Base-by-base conservation (phyloP, 2,329 filamentous ascomycete species). In the Chrysosphaeria jannelii region DNA sequence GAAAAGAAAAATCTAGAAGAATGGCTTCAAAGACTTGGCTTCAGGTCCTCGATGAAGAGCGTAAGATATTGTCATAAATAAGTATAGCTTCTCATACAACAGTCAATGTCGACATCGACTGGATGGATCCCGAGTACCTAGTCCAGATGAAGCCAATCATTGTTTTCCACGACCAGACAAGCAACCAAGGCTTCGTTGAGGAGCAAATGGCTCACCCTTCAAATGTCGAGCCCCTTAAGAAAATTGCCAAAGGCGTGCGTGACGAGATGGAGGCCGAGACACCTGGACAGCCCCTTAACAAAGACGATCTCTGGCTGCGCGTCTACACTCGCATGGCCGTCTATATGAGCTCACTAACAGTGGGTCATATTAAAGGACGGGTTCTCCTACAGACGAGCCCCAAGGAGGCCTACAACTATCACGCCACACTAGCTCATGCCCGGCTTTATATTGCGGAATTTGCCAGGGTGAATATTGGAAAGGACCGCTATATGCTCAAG, bases 81-180 rank as follows among this genome's bases (percentile, higher is more conserved):
- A 5, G 6, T 4, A n/a, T 12, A 13, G 5, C 21, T 2, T 10
- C 8, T 14, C n/a, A 12, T 15, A 10, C 3, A 1, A 5, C 20
- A 54, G 51, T 54, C 27, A 46, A 54, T 15, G 39, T 55, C 25
- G 51, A 55, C 28, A 47, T 54, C 13, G 51, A 55, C 31, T 52
- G 46, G 41, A 54, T 55, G 50, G 50, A 51, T 27, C 44, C 48
- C 1, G 45, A 48, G 9, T 51, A 46, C 32, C 46, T 51, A 29
- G 45, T 45, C 26, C 36, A 34, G n/a, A 28, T 27, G 25, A 8
- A 25, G 23, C 19, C 26, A 20, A 41, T 43, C 8, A 43, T 52
- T 28, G 39, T 39, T 4, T 45, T 46, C 13, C 44, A 52, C 27
- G 50, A 54, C 29, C 47, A 51, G 36, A 54, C 50, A 4, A 51